Evolutionary conservation across 1,284 basidiomycete species (phyloP).

Genomic region (Fomitiporia mediterranea): DNA sequence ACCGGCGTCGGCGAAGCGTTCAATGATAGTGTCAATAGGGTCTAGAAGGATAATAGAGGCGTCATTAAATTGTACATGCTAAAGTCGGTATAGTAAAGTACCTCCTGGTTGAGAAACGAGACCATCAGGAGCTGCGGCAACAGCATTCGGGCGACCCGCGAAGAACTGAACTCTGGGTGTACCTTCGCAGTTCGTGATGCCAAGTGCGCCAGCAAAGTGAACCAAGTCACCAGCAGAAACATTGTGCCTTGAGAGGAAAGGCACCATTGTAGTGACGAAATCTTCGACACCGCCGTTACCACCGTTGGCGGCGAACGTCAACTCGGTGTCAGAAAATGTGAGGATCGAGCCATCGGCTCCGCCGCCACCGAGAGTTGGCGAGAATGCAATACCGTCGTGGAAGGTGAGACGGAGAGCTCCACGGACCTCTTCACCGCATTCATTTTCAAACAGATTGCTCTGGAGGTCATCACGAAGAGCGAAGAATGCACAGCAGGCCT

Average conservation of each 20-base stretch:
- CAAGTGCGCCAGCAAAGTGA: slow-evolving; percentile 40
- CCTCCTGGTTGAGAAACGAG: slow-evolving; percentile 12
- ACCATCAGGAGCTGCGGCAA: slow-evolving; percentile 29
- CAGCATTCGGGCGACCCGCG: slow-evolving; percentile 32
- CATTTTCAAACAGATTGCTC: slow-evolving; percentile 13
- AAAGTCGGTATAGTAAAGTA: background rate
- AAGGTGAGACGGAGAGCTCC: slow-evolving; percentile 27
- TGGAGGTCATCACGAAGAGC: slow-evolving; percentile 36
- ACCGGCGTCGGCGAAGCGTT: slow-evolving; percentile 36
- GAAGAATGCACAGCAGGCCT: slow-evolving; percentile 37
- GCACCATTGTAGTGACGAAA: slow-evolving; percentile 31
- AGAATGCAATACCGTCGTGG: slow-evolving; percentile 39
- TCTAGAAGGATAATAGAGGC: slow-evolving; percentile 32
- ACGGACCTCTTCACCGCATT: slow-evolving; percentile 16
- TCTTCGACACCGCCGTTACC: slow-evolving; percentile 29
- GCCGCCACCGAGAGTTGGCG: slow-evolving; percentile 25
- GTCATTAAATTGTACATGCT: background rate
- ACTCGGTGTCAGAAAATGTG: slow-evolving; percentile 32
- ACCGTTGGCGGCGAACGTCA: slow-evolving; percentile 25
- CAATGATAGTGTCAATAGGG: slow-evolving; percentile 30
- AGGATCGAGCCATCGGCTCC: slow-evolving; percentile 37
- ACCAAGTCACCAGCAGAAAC: slow-evolving; percentile 39
- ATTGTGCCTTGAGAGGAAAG: slow-evolving; percentile 32
- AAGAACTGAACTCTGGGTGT: slow-evolving; percentile 38
- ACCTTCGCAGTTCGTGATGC: slow-evolving; percentile 38